Conservation (phyloP, 106 monocot genomes). For the Hemerocallis citrina region DNA sequence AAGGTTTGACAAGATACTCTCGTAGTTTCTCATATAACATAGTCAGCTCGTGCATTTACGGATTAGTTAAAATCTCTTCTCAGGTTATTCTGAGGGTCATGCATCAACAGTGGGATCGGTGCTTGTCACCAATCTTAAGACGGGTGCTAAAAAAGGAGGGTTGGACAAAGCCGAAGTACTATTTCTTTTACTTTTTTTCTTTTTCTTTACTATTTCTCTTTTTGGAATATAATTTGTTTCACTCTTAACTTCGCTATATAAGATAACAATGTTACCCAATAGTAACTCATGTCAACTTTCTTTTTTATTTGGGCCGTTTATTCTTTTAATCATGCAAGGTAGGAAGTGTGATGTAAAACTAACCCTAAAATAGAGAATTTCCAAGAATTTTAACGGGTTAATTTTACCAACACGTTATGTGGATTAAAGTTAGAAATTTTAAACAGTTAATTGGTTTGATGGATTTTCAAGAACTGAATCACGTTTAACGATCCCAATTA, state of each 20-base stretch:
- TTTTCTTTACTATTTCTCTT: too few relatives aligned
- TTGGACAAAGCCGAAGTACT: conserved; percentile 82
- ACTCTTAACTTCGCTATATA: background rate
- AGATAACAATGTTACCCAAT: background rate
- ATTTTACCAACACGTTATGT: background rate
- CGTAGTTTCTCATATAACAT: background rate
- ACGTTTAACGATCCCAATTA: too few relatives aligned
- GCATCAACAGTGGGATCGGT: conserved; percentile 83
- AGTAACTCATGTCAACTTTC: background rate
- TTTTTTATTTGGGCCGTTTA: background rate
- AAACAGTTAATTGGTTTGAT: too few relatives aligned
- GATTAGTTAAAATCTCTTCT: background rate
- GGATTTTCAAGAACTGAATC: too few relatives aligned
- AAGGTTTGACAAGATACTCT: conserved; percentile 30
- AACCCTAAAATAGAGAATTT: background rate
- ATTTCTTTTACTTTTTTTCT: background rate
- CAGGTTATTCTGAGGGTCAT: conserved; percentile 79
- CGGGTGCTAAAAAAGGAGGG: conserved; percentile 55
- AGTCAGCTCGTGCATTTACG: background rate
- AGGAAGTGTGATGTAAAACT: too few relatives aligned
- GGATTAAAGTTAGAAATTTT: too few relatives aligned
- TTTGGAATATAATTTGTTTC: background rate
- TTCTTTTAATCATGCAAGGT: too few relatives aligned
- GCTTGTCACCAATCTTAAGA: conserved; percentile 89
- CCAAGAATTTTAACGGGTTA: too few relatives aligned